phyloP scores from a whole-genome alignment of 164 flowering plant species.

The Malania oleifera region DNA sequence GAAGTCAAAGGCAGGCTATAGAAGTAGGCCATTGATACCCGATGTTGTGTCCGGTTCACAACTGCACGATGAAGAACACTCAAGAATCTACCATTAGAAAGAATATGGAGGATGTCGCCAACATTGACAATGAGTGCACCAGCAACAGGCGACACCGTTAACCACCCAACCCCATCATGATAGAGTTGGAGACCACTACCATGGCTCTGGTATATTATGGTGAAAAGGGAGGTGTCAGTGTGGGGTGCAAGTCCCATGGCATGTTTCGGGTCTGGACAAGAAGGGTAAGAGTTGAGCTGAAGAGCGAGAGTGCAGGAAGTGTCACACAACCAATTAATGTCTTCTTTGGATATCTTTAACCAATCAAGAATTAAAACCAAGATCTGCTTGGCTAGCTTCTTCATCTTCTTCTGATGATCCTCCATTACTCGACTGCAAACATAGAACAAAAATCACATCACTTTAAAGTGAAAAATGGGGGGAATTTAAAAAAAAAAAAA shows the following conservation, averaged over 20 bases:
- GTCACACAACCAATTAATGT: constrained; percentile 9
- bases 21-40: constrained; percentile 49
- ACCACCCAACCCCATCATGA: constrained; percentile 41
- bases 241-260: constrained; percentile 68
- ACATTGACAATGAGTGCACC: constrained; percentile 50
- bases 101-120: constrained; percentile 53
- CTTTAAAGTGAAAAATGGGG: background rate
- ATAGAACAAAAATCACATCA: background rate
- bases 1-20: constrained; percentile 33
- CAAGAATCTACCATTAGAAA: constrained; percentile 36
- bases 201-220: constrained; percentile 42
- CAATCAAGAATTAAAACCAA: constrained; percentile 26
- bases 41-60: constrained; percentile 25
- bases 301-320: constrained; percentile 26
- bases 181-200: constrained; percentile 42
- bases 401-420: constrained; percentile 46
- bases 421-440: constrained; percentile 41
- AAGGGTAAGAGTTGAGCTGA: constrained; percentile 60
- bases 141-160: constrained; percentile 21
- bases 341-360: constrained; percentile 23
- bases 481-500: background rate
- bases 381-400: constrained; percentile 26
- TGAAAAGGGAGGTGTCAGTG: constrained; percentile 58
- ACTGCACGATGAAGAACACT: constrained; percentile 44
- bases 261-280: constrained; percentile 51